phyloP scores from a whole-genome alignment of 2,329 filamentous ascomycete genomes.

The Apiospora pterosperma region DNA sequence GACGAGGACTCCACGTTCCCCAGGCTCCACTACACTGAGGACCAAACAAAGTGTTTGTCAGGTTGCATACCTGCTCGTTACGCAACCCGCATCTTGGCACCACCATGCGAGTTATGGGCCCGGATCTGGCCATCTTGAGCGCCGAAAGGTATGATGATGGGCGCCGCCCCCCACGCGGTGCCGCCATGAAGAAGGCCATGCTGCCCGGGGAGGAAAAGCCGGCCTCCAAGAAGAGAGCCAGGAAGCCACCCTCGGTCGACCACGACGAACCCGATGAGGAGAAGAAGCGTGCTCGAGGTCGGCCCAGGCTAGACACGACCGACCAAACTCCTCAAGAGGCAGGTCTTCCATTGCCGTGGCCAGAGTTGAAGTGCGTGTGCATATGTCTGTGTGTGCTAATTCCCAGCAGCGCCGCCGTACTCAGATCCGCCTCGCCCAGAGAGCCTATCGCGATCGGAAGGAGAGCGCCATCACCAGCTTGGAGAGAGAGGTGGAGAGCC shows the following conservation, averaged over 20 bases:
- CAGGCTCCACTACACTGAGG: not conserved
- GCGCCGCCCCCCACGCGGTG: constrained; percentile 14
- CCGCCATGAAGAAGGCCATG: constrained; percentile 17
- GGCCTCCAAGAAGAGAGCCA: constrained; percentile 28
- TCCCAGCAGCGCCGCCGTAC: constrained; percentile 67
- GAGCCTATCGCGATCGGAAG: constrained; percentile 81
- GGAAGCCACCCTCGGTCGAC: constrained; percentile 24
- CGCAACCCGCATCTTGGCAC: not conserved
- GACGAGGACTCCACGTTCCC: not conserved
- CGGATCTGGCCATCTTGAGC: constrained; percentile 35
- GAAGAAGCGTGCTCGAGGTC: constrained; percentile 63
- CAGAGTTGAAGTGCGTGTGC: not conserved
- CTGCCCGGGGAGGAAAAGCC: constrained; percentile 7
- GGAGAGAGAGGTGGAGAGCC: constrained; percentile 64
- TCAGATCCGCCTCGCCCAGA: constrained; percentile 82
- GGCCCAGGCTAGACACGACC: constrained; percentile 71
- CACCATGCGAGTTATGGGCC: not conserved
- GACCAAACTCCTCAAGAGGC: constrained; percentile 78
- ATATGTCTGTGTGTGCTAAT: not conserved
- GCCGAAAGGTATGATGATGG: constrained; percentile 43
- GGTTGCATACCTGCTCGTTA: not conserved
- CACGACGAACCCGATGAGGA: constrained; percentile 40
- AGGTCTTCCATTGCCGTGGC: constrained; percentile 36
- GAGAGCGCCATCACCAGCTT: constrained; percentile 75
- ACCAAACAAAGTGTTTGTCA: not conserved